phyloP scores from a whole-genome alignment of 495 filamentous ascomycete genomes.

The Jackrogersella multiformis region DNA sequence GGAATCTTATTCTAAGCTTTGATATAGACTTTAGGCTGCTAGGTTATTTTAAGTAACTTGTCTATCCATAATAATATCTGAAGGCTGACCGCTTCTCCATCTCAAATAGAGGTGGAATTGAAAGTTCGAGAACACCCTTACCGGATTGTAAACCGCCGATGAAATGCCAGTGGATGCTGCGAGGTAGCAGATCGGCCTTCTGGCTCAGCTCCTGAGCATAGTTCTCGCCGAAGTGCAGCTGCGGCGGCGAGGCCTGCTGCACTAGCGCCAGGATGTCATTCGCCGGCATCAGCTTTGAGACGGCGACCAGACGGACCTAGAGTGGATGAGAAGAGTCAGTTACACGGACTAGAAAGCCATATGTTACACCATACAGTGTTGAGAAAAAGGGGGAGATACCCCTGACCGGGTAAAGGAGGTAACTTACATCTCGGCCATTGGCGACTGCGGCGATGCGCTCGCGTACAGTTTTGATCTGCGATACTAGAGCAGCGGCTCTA shows the following conservation, averaged over 20 bases:
- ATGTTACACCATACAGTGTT: not conserved
- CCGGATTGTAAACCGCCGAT: conserved; percentile 86
- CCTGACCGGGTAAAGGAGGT: not conserved
- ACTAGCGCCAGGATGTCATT: conserved; percentile 82
- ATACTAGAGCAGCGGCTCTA: conserved; percentile 58
- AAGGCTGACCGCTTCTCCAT: too few relatives aligned
- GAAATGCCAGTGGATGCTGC: conserved; percentile 90
- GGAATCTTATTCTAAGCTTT: too few relatives aligned
- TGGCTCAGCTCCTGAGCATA: conserved; percentile 91
- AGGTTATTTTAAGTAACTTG: too few relatives aligned
- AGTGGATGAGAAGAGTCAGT: not conserved
- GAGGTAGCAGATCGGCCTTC: conserved; percentile 82
- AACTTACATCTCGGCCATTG: conserved; percentile 57
- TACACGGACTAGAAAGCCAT: not conserved
- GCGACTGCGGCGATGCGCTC: conserved; percentile 57
- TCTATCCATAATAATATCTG: too few relatives aligned
- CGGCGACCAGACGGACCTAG: conserved; percentile 85
- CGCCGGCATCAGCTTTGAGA: conserved; percentile 93
- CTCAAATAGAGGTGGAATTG: too few relatives aligned
- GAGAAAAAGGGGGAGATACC: not conserved
- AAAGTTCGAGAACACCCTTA: conserved; percentile 38
- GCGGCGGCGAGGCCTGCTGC: conserved; percentile 66
- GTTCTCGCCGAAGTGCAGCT: conserved; percentile 94
- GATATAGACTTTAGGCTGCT: too few relatives aligned
- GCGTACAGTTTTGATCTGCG: conserved; percentile 57